Percentiles rank a stretch among this genome's conserved stretches.
These are phyloP conservation scores for Gossypium thurberi DNA, from an alignment of 345 rosid genomes.

Conservation along the genomic window DNA sequence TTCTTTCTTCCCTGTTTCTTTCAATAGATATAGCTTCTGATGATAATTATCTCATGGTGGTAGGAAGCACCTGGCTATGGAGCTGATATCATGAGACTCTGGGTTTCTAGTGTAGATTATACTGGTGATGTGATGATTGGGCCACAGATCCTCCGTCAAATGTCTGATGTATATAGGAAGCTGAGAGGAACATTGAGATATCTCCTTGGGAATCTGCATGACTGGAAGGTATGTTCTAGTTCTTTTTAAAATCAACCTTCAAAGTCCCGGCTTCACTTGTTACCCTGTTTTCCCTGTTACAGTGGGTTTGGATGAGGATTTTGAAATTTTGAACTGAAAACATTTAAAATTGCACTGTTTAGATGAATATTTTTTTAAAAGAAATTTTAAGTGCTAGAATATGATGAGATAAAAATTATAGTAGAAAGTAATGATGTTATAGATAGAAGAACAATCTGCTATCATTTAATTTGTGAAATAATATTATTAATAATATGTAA, in stretches of 20 bases:
- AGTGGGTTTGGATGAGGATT: background rate
- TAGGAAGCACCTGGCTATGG: conserved; percentile 95
- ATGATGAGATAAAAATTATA: background rate
- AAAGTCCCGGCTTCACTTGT: background rate
- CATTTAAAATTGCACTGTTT: background rate
- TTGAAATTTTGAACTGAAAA: background rate
- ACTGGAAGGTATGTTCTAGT: conserved; percentile 65
- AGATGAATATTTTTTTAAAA: background rate
- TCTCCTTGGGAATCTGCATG: conserved; percentile 91
- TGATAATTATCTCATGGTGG: conserved; percentile 23
- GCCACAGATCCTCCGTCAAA: conserved; percentile 77
- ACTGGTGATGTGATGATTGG: conserved; percentile 80
- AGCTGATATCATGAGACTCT: conserved; percentile 88
- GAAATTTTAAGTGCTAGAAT: background rate
- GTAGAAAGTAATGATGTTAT: background rate
- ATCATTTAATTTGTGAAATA: background rate
- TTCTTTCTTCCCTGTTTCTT: background rate
- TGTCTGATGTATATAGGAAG: conserved; percentile 89
- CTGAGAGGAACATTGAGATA: conserved; percentile 86
- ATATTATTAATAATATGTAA: background rate
- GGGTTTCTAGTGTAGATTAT: conserved; percentile 99
- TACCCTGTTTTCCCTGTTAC: background rate
- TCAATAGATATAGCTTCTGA: conserved; percentile 9
- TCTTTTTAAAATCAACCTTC: conserved; percentile 6
- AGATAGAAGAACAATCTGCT: background rate